Evolutionary conservation across 1,284 basidiomycete genomes (phyloP).

Genomic region (Psilocybe mexicana): DNA sequence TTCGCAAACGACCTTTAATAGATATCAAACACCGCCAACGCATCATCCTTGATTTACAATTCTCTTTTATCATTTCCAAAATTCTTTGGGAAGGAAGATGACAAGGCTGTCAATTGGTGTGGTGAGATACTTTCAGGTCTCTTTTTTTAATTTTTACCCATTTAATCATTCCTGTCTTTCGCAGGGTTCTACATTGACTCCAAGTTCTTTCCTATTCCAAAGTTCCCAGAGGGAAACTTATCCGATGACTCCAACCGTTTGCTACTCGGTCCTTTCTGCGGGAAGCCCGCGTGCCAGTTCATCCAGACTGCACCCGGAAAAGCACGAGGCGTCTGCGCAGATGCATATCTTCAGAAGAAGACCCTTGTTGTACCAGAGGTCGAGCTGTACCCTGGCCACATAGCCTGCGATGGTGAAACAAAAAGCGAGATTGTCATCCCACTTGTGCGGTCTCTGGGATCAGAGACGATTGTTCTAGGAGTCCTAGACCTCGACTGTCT

Average conservation of each 20-base stretch:
- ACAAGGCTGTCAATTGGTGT: slow-evolving; percentile 84
- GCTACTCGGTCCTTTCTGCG: slow-evolving; percentile 83
- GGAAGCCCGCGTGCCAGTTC: slow-evolving; percentile 85
- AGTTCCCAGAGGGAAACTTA: slow-evolving; percentile 17
- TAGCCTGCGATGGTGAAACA: slow-evolving; percentile 86
- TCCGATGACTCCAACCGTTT: slow-evolving; percentile 37
- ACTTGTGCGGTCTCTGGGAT: slow-evolving; percentile 46
- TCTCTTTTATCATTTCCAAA: slow-evolving; percentile 66
- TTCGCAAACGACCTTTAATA: slow-evolving; percentile 29
- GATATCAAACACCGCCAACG: slow-evolving; percentile 87
- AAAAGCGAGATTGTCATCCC: slow-evolving; percentile 87
- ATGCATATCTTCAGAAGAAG: slow-evolving; percentile 59
- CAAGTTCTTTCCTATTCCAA: slow-evolving; percentile 57
- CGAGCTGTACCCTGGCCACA: slow-evolving; percentile 82
- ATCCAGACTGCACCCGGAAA: slow-evolving; percentile 63
- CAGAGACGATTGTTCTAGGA: slow-evolving; percentile 53
- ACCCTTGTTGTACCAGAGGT: slow-evolving; percentile 75
- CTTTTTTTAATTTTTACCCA: not conserved
- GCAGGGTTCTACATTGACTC: slow-evolving; percentile 83
- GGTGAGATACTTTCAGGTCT: slow-evolving; percentile 49
- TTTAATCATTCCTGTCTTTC: slow-evolving; percentile 6
- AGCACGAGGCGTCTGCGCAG: slow-evolving; percentile 79
- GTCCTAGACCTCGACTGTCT: slow-evolving; percentile 88
- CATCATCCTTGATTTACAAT: slow-evolving; percentile 78
- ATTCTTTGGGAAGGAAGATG: slow-evolving; percentile 62